Evolutionary conservation across 257 asterid genomes (phyloP).

Genomic region (Verbena officinalis): DNA sequence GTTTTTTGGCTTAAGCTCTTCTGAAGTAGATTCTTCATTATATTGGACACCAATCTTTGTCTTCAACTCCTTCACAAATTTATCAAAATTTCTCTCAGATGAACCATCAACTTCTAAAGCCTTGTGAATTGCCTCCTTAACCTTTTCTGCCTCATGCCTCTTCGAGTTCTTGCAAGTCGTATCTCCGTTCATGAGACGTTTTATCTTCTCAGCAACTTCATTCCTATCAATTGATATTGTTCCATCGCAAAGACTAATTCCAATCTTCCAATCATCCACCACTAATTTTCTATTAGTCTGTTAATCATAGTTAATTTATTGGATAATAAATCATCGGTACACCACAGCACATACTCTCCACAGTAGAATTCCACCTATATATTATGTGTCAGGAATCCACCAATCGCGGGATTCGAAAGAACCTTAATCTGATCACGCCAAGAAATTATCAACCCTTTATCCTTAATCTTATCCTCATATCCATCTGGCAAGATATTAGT

Average conservation of each 20-base stretch:
- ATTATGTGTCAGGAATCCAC: constrained; percentile 56
- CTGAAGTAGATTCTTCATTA: too few relatives aligned
- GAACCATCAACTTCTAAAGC: constrained; percentile 32
- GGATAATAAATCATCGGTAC: constrained; percentile 53
- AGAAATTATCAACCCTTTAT: constrained; percentile 44
- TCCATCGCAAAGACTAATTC: constrained; percentile 33
- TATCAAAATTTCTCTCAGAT: constrained; percentile 25
- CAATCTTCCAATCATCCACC: constrained; percentile 45
- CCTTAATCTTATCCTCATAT: constrained; percentile 26
- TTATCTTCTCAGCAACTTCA: constrained; percentile 40
- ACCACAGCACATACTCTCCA: constrained; percentile 55
- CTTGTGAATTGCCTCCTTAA: background rate
- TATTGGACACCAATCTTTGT: background rate
- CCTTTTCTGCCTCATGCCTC: constrained; percentile 9
- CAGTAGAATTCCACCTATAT: constrained; percentile 56
- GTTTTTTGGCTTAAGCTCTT: too few relatives aligned
- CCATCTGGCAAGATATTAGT: constrained; percentile 40
- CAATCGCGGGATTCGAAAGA: constrained; percentile 39
- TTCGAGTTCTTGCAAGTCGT: background rate
- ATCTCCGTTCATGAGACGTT: constrained; percentile 28
- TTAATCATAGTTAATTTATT: constrained; percentile 30
- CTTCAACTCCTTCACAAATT: constrained; percentile 22
- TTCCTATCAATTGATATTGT: constrained; percentile 12
- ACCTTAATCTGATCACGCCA: constrained; percentile 58
- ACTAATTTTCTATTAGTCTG: constrained; percentile 38